These are phyloP conservation scores for Trichoderma asperellum DNA, from an alignment of 2,329 filamentous ascomycete species.

Conservation along the genomic window DNA sequence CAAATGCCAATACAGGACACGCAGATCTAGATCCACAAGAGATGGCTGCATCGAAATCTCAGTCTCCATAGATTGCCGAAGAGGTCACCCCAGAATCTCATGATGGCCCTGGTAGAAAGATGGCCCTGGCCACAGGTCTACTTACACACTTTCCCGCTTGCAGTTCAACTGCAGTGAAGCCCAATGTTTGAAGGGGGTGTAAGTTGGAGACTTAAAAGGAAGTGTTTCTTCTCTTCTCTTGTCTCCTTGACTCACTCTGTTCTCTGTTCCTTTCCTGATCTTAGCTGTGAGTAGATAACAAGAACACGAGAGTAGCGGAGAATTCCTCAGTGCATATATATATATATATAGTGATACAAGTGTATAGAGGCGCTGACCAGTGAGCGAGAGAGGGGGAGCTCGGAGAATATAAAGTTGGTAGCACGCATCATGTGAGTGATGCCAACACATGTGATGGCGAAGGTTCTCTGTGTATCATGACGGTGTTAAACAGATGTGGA, in stretches of 20 bases:
- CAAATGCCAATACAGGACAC: background rate
- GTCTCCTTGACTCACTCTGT: background rate
- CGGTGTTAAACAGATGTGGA: constrained; percentile 25
- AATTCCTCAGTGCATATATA: background rate
- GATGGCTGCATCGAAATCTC: background rate
- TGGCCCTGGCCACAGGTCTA: background rate
- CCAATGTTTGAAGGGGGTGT: background rate
- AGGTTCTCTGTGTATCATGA: constrained; percentile 19
- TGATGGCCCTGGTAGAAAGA: background rate
- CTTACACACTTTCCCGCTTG: constrained; percentile 7
- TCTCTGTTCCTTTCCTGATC: background rate
- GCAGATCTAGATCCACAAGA: background rate
- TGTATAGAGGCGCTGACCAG: background rate
- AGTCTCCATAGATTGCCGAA: background rate
- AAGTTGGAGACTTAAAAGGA: background rate
- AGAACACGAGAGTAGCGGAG: background rate
- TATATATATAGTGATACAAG: background rate
- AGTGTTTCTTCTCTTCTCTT: background rate
- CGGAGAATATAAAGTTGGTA: constrained; percentile 11
- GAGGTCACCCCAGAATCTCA: background rate
- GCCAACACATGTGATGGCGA: constrained; percentile 24
- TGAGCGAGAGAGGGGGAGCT: background rate
- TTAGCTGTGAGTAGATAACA: background rate
- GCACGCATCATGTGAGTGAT: constrained; percentile 19
- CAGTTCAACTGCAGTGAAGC: background rate